Evolutionary conservation across 2,329 filamentous ascomycete genomes (phyloP).

Genomic region (Paracorniculantispora psalliotae): DNA sequence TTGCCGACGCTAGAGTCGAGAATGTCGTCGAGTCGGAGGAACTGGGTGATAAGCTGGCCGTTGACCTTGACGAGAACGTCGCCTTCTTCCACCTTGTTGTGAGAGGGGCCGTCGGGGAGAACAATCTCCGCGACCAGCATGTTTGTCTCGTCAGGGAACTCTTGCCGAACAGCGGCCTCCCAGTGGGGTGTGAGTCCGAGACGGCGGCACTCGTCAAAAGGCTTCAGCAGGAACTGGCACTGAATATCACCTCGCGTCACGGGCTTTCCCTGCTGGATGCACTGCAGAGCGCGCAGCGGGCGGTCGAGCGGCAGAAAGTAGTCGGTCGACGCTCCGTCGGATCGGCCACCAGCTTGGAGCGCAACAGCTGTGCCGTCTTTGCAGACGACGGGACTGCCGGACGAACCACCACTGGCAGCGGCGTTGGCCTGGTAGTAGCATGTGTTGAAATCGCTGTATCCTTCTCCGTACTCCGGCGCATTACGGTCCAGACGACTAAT

Average conservation of each 20-base stretch:
- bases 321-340: constrained; percentile 92
- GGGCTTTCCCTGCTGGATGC: constrained; percentile 68
- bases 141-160: constrained; percentile 88
- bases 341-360: constrained; percentile 86
- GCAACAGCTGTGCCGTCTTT: constrained; percentile 89
- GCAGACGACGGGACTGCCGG: constrained; percentile 96
- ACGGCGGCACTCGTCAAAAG: constrained; percentile 92
- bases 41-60: constrained; percentile 86
- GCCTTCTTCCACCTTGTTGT: constrained; percentile 84
- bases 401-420: constrained; percentile 92
- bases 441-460: constrained; percentile 94
- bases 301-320: constrained; percentile 95
- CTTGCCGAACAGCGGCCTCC: constrained; percentile 77
- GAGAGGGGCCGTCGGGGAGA: constrained; percentile 81
- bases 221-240: constrained; percentile 93
- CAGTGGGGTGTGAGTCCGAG: constrained; percentile 79
- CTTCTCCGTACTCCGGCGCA: constrained; percentile 94
- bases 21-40: constrained; percentile 85
- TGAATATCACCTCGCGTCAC: constrained; percentile 95
- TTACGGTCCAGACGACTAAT: constrained; percentile 95
- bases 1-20: constrained; percentile 81
- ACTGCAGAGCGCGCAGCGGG: constrained; percentile 79
- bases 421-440: constrained; percentile 98
- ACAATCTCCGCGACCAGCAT: constrained; percentile 97
- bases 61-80: constrained; percentile 94